Conservation (phyloP, 352 stramenopile species). For the Pythium aquatile region DNA sequence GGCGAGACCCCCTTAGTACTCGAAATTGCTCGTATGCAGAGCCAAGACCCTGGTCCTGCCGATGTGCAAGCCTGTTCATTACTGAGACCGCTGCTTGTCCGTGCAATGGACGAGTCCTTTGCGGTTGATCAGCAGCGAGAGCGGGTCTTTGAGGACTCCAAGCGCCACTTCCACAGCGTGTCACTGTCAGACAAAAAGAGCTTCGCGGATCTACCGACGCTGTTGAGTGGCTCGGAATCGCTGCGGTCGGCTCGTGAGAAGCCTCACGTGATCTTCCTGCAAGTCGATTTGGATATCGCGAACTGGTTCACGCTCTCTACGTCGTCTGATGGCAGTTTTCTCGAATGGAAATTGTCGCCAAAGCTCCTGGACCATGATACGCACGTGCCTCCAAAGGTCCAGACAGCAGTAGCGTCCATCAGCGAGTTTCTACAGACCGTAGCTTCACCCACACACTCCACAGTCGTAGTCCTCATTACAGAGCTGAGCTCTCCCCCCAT, state of each 20-base stretch:
- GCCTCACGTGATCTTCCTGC: conserved; percentile 43
- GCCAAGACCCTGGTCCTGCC: not conserved
- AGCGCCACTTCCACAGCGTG: conserved; percentile 27
- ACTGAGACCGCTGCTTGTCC: conserved; percentile 20
- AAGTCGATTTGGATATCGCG: conserved; percentile 67
- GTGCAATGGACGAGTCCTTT: conserved; percentile 25
- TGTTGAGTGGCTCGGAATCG: not conserved
- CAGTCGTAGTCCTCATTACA: conserved; percentile 47
- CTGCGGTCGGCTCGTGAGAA: not conserved
- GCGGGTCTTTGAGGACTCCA: conserved; percentile 19
- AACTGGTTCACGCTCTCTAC: conserved; percentile 58
- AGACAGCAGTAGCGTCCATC: conserved; percentile 28
- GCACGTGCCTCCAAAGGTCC: conserved; percentile 44
- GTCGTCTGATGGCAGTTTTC: not conserved
- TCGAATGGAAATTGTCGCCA: conserved; percentile 44
- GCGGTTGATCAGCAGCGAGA: conserved; percentile 13
- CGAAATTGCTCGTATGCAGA: conserved; percentile 26
- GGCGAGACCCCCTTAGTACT: conserved; percentile 25
- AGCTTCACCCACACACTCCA: not conserved
- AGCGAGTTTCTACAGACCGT: conserved; percentile 25
- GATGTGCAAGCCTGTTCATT: conserved; percentile 1
- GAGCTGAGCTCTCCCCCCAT: conserved; percentile 50
- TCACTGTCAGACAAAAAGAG: conserved; percentile 36
- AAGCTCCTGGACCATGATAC: conserved; percentile 44
- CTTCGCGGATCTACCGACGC: conserved; percentile 27